These are phyloP conservation scores for Prunus padus DNA, from an alignment of 306 rosid species.

Conservation along the genomic window DNA sequence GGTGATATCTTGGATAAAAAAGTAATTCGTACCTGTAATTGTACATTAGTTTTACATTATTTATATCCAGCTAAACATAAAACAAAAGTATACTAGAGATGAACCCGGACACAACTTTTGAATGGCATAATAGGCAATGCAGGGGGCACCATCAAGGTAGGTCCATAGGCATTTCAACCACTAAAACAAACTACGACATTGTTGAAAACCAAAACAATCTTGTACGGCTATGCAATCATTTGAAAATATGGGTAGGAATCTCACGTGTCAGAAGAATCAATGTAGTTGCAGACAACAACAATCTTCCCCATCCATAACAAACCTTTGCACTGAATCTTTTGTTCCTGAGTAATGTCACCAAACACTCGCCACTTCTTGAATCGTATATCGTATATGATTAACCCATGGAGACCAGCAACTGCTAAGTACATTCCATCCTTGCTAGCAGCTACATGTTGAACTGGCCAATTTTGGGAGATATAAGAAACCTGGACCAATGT, in stretches of 20 bases:
- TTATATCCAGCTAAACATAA: slow-evolving; percentile 18
- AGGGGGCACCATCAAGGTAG: not conserved
- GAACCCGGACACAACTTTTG: slow-evolving; percentile 4
- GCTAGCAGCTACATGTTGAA: slow-evolving; percentile 95
- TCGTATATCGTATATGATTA: slow-evolving; percentile 85
- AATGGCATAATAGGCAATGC: not conserved
- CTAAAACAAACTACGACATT: not conserved
- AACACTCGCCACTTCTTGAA: slow-evolving; percentile 87
- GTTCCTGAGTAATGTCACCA: slow-evolving; percentile 95
- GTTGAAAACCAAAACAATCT: slow-evolving; percentile 7
- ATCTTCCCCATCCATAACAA: slow-evolving; percentile 98
- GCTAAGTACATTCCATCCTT: slow-evolving; percentile 92
- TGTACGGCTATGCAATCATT: slow-evolving; percentile 15
- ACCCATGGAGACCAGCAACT: slow-evolving; percentile 90
- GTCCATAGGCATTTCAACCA: not conserved
- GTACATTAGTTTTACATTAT: slow-evolving; percentile 21
- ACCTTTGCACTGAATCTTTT: slow-evolving; percentile 90
- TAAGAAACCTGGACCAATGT: slow-evolving; percentile 73
- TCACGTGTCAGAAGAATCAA: slow-evolving; percentile 82
- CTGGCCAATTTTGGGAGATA: slow-evolving; percentile 97
- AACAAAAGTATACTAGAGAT: not conserved
- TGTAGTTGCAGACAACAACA: slow-evolving; percentile 92
- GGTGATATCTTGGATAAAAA: slow-evolving; percentile 96
- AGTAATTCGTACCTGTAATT: slow-evolving; percentile 88
- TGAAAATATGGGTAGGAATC: slow-evolving; percentile 38